Base-by-base conservation (phyloP, 257 asterid species). In the Mentha longifolia region DNA sequence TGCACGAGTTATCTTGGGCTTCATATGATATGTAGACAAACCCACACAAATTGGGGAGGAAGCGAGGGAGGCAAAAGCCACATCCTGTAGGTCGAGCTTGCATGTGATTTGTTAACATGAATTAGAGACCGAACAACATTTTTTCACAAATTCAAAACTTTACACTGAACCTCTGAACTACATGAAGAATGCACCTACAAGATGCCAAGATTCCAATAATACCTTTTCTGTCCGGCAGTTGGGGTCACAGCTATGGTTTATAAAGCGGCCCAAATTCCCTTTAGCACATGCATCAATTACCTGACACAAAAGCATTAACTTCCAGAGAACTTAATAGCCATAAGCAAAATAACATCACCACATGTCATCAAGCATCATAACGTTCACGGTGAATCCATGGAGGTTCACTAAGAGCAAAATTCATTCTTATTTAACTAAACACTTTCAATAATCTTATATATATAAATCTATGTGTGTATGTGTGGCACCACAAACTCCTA, bases 201-300 rank as follows among this genome's bases (percentile, higher is more conserved):
- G 42, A 72, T 65, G 70, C 12, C 61, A 71, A 28, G 74, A 59
- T 65, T 61, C 54, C 76, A 74, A 60, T 28, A 67, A 59, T 83
- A 92, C 98, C 96, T 92, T 92, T 74, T 92, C 98, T 14, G 98
- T 92, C 61, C 91, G 89, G 86, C 98, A 92, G 81, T 89, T 92
- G 72, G 98, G 98, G 73, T 92, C 89, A 78, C 98, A 92, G 55
- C 98, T 92, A 70, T 92, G 98, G 81, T 92, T 92, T 74, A 92
- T 88, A 72, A 85, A 92, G 69, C 98, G 92, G 22, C 97, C 98
- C 88, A 89, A 72, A 81, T 92, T 92, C 70, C 98, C 98, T 81
- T 92, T 92, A 65, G 92, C 91, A 75, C 95, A 86, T 42, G 98
- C 98, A 87, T 92, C 98, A 46, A 92, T 92, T 56, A 92, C 92